Conservation (phyloP, 495 filamentous ascomycete genomes). For the Neurospora africana region DNA sequence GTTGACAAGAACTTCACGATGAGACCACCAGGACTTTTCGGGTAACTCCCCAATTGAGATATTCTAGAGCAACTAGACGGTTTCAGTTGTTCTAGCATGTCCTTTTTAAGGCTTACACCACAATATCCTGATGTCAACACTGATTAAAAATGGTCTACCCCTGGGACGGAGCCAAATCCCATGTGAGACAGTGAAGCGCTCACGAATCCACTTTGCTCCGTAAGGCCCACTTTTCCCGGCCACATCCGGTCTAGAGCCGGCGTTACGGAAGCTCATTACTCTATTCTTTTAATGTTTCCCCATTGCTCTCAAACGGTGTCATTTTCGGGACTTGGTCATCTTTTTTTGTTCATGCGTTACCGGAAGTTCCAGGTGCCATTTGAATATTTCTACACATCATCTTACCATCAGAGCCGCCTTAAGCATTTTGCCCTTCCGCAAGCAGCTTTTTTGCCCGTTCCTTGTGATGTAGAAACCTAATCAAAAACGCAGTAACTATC, state of each 20-base stretch:
- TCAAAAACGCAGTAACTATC: slow-evolving; percentile 27
- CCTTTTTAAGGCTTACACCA: not conserved
- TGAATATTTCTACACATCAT: not conserved
- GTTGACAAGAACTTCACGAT: not conserved
- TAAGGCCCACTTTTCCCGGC: too few species aligned
- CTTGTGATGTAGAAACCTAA: slow-evolving; percentile 29
- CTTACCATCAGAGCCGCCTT: not conserved
- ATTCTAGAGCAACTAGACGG: not conserved
- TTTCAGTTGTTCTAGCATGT: not conserved
- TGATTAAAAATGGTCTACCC: too few species aligned
- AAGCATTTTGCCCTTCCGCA: not conserved
- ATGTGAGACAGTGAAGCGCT: too few species aligned
- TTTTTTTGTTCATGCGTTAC: not conserved
- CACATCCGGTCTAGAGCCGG: too few species aligned
- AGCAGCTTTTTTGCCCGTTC: slow-evolving; percentile 23
- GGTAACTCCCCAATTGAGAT: not conserved
- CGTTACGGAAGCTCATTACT: too few species aligned
- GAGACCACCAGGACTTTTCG: not conserved
- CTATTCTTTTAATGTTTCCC: too few species aligned
- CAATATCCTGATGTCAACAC: not conserved
- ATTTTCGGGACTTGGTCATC: too few species aligned
- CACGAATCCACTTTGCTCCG: too few species aligned
- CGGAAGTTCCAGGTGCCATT: not conserved
- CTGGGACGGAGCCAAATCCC: too few species aligned
- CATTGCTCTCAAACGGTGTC: too few species aligned